These are phyloP conservation scores for Fusarium phyllophilum DNA, from an alignment of 2,329 filamentous ascomycete genomes.

Conservation along the genomic window DNA sequence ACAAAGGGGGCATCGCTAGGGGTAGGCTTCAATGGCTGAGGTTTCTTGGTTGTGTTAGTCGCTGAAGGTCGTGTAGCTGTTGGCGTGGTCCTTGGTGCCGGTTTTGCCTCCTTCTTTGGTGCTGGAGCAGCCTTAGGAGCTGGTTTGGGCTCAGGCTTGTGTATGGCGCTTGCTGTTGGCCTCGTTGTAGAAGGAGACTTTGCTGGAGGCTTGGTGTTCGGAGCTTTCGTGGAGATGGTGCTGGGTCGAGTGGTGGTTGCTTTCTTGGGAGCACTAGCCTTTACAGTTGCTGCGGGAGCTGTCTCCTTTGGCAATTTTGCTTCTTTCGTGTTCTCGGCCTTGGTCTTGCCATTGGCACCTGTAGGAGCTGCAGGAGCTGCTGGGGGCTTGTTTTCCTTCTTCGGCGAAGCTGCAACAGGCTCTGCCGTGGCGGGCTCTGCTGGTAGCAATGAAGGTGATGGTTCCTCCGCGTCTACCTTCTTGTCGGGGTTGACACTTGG, in stretches of 20 bases:
- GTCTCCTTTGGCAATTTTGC: conserved; percentile 19
- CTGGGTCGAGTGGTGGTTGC: conserved; percentile 32
- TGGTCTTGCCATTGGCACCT: conserved; percentile 37
- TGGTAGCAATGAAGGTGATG: conserved; percentile 31
- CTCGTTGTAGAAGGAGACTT: conserved; percentile 40
- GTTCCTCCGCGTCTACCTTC: conserved; percentile 52
- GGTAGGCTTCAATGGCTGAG: conserved; percentile 54
- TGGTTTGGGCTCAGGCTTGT: conserved; percentile 45
- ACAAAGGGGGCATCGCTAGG: conserved; percentile 57
- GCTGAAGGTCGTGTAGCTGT: conserved; percentile 45
- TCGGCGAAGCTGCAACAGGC: conserved; percentile 17
- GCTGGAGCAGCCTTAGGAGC: conserved; percentile 41
- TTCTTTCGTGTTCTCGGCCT: conserved; percentile 37
- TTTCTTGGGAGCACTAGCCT: conserved; percentile 33
- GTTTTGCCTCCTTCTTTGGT: conserved; percentile 50
- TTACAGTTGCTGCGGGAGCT: conserved; percentile 18
- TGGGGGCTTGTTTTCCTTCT: conserved; percentile 24
- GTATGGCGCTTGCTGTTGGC: conserved; percentile 39
- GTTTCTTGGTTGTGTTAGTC: conserved; percentile 54
- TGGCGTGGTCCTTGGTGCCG: conserved; percentile 38
- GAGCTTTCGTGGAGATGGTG: conserved; percentile 40
- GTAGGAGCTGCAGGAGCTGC: conserved; percentile 11
- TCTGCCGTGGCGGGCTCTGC: conserved; percentile 24
- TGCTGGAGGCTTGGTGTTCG: conserved; percentile 28
- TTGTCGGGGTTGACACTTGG: conserved; percentile 55